These are phyloP conservation scores for Lyophyllum semitale DNA, from an alignment of 768 basidiomycete species.

Conservation along the genomic window DNA sequence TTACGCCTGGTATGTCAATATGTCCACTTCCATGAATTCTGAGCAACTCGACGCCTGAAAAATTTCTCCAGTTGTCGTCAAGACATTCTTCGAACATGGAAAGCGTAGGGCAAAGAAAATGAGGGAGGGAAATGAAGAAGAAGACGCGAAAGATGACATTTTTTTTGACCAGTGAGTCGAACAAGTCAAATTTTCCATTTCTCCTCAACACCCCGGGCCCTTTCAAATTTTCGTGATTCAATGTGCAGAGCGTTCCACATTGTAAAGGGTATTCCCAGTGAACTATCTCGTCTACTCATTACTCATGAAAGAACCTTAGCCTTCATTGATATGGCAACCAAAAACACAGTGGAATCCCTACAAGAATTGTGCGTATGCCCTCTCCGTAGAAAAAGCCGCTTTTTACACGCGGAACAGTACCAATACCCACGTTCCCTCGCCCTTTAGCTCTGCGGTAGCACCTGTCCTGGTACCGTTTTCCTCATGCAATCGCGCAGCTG, in stretches of 20 bases:
- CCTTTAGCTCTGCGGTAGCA: conserved; percentile 63
- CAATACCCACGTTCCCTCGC: conserved; percentile 70
- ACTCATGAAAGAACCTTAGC: conserved; percentile 26
- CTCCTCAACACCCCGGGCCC: too few species aligned
- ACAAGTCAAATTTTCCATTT: neutral
- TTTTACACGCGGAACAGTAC: conserved; percentile 37
- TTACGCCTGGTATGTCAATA: conserved; percentile 45
- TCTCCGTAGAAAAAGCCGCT: neutral
- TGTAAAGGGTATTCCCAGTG: conserved; percentile 48
- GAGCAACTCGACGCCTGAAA: neutral
- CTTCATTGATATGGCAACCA: conserved; percentile 65
- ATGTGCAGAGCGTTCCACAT: conserved; percentile 62
- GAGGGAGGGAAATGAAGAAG: conserved; percentile 34
- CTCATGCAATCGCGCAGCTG: conserved; percentile 63
- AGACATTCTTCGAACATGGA: conserved; percentile 51
- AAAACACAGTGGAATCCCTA: conserved; percentile 72
- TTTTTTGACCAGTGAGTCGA: conserved; percentile 65
- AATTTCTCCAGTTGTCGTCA: conserved; percentile 45
- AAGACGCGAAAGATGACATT: conserved; percentile 60
- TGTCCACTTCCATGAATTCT: neutral
- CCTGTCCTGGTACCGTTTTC: conserved; percentile 58
- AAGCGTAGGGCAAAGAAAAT: conserved; percentile 42
- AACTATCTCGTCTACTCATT: neutral
- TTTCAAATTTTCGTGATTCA: too few species aligned
- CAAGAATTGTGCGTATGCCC: conserved; percentile 56